These are phyloP conservation scores for Fusarium heterosporum DNA, from an alignment of 2,329 filamentous ascomycete species.

Conservation along the genomic window DNA sequence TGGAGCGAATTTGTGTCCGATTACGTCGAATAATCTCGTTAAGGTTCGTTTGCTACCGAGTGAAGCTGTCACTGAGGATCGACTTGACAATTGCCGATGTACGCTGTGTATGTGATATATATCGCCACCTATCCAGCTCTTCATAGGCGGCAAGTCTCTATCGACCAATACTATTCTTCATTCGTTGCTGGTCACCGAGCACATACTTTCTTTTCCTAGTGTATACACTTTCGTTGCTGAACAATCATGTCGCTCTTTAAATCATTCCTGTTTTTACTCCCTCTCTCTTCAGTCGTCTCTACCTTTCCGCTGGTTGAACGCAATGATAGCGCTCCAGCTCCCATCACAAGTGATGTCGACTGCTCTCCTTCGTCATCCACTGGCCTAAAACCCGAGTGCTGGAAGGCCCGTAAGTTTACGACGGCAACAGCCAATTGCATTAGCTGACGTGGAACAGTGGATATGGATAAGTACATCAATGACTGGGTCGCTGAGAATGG, in stretches of 20 bases:
- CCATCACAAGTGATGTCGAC: slow-evolving; percentile 1
- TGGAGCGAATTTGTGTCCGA: slow-evolving; percentile 16
- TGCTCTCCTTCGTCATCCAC: slow-evolving; percentile 12
- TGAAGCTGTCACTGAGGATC: background rate
- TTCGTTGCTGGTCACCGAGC: slow-evolving; percentile 2
- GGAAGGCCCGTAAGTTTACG: slow-evolving; percentile 15
- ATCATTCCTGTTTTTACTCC: slow-evolving; percentile 5
- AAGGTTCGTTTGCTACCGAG: slow-evolving; percentile 17
- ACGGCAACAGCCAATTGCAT: fast-evolving
- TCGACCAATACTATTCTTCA: background rate
- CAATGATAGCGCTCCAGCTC: background rate
- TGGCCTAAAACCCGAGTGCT: slow-evolving; percentile 24
- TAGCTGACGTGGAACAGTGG: slow-evolving; percentile 5
- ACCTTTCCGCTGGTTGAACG: slow-evolving; percentile 14
- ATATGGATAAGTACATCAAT: slow-evolving; percentile 29
- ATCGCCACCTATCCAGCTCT: background rate
- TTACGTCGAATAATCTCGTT: slow-evolving; percentile 15
- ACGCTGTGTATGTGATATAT: slow-evolving; percentile 1
- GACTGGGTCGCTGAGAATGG: slow-evolving; percentile 25
- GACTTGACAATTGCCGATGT: background rate
- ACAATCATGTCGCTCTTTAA: slow-evolving; percentile 19
- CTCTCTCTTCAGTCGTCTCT: slow-evolving; percentile 11
- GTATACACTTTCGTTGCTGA: background rate
- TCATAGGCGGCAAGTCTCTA: background rate
- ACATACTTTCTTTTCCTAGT: background rate